A percentile compares a stretch with the other conserved stretches of the same genome.
phyloP scores from a whole-genome alignment of 192 early-diverging fungal genomes.

The Linnemannia zychae region DNA sequence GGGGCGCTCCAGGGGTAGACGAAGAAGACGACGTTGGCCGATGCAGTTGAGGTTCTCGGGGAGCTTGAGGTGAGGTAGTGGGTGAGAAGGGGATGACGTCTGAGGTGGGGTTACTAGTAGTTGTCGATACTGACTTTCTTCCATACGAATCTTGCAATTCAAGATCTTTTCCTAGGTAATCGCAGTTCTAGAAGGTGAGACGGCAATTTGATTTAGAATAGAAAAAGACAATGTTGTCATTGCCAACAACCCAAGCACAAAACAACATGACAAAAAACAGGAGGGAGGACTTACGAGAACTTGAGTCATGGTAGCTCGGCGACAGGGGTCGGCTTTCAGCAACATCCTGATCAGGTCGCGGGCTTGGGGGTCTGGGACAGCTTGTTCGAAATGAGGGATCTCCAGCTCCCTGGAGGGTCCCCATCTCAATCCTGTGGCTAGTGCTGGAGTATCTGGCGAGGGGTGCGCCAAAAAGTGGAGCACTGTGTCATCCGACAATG shows the following conservation, averaged over 20 bases:
- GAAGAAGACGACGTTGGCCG: too few species aligned
- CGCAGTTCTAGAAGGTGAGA: background rate
- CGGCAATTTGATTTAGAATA: background rate
- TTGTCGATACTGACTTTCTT: background rate
- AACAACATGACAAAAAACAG: background rate
- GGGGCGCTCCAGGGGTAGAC: too few species aligned
- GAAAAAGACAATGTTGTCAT: background rate
- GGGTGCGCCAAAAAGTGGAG: slow-evolving; percentile 65
- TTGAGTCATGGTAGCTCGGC: slow-evolving; percentile 55
- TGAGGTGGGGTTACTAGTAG: background rate
- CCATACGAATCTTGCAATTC: background rate
- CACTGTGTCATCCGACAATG: slow-evolving; percentile 61
- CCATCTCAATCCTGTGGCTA: slow-evolving; percentile 62
- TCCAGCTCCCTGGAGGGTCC: slow-evolving; percentile 54
- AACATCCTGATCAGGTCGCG: slow-evolving; percentile 57
- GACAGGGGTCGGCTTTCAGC: slow-evolving; percentile 56
- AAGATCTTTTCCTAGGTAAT: background rate
- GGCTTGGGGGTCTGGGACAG: slow-evolving; percentile 51
- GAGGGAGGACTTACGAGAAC: slow-evolving; percentile 51
- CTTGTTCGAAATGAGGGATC: slow-evolving; percentile 59
- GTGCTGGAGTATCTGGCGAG: slow-evolving; percentile 57
- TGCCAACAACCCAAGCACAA: background rate
- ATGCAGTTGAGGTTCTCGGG: too few species aligned
- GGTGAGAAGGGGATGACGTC: background rate
- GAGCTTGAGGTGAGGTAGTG: background rate